phyloP scores from a whole-genome alignment of 2,329 filamentous ascomycete genomes.

The Scedosporium minutisporum region DNA sequence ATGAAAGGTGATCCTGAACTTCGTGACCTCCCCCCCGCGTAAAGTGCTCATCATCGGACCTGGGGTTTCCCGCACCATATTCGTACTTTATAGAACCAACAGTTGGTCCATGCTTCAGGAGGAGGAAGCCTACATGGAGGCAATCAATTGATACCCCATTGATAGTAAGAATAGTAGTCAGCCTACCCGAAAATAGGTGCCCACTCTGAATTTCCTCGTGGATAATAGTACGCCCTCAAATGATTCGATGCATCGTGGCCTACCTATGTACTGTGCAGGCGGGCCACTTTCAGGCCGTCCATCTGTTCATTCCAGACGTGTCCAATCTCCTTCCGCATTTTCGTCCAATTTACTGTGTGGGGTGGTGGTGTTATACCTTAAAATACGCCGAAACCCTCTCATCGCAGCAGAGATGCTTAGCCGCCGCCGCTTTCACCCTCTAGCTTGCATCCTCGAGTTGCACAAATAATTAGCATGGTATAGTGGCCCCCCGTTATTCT shows the following conservation, averaged over 20 bases:
- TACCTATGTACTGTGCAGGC: too few relatives aligned
- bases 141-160: neutral
- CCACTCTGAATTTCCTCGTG: too few relatives aligned
- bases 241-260: neutral
- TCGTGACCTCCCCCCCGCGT: too few relatives aligned
- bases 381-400: neutral
- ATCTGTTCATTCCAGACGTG: too few relatives aligned
- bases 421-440: neutral
- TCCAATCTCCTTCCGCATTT: neutral
- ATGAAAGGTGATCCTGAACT: neutral
- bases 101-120: neutral
- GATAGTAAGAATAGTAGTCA: neutral
- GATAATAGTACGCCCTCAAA: neutral
- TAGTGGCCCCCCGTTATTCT: neutral
- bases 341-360: neutral
- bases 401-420: neutral
- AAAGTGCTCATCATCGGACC: too few relatives aligned
- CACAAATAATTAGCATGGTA: neutral
- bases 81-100: neutral
- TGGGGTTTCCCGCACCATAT: neutral
- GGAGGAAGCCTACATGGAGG: neutral
- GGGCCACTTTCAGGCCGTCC: too few relatives aligned
- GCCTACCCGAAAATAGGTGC: neutral
- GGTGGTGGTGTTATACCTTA: too few relatives aligned
- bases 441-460: neutral